A percentile compares a stretch with the other conserved stretches of the same genome.
These are phyloP conservation scores for Hypoxylon sp. DNA, from an alignment of 2,329 filamentous ascomycete genomes.

Conservation along the genomic window DNA sequence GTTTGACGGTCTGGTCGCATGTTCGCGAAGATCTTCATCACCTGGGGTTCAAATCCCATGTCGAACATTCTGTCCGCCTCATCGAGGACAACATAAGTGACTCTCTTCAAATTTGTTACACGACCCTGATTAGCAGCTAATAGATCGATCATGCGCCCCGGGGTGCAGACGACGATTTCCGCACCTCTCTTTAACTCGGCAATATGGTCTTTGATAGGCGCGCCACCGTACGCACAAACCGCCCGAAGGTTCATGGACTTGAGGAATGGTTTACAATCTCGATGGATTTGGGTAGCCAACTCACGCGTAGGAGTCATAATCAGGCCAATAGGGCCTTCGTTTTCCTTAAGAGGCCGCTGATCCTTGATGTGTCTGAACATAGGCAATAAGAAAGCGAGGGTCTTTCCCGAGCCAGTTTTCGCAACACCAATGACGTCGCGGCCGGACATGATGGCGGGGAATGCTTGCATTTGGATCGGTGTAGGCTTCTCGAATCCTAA, in stretches of 20 bases:
- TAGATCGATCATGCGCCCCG: constrained; percentile 95
- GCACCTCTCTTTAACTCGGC: constrained; percentile 95
- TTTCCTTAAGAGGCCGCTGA: constrained; percentile 83
- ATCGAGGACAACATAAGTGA: constrained; percentile 95
- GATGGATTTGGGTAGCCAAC: constrained; percentile 92
- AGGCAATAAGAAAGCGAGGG: constrained; percentile 92
- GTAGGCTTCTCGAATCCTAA: constrained; percentile 91
- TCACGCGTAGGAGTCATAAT: constrained; percentile 97
- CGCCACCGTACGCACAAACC: constrained; percentile 94
- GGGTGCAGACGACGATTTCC: constrained; percentile 95
- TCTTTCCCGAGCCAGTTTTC: constrained; percentile 98
- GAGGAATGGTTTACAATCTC: constrained; percentile 94
- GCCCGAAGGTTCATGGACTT: constrained; percentile 87
- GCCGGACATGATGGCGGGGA: constrained; percentile 95
- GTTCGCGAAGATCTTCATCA: constrained; percentile 95
- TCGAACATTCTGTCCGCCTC: constrained; percentile 99
- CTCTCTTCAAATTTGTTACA: constrained; percentile 89
- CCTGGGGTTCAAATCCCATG: constrained; percentile 99
- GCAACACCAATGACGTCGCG: constrained; percentile 96
- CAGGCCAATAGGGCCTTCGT: constrained; percentile 88
- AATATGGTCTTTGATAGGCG: constrained; percentile 97
- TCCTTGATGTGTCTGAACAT: constrained; percentile 99
- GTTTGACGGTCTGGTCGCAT: constrained; percentile 94
- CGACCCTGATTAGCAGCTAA: constrained; percentile 93
- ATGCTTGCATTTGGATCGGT: constrained; percentile 93